Conservation (phyloP, 1,284 basidiomycete species). For the Trichosporon sp. region DNA sequence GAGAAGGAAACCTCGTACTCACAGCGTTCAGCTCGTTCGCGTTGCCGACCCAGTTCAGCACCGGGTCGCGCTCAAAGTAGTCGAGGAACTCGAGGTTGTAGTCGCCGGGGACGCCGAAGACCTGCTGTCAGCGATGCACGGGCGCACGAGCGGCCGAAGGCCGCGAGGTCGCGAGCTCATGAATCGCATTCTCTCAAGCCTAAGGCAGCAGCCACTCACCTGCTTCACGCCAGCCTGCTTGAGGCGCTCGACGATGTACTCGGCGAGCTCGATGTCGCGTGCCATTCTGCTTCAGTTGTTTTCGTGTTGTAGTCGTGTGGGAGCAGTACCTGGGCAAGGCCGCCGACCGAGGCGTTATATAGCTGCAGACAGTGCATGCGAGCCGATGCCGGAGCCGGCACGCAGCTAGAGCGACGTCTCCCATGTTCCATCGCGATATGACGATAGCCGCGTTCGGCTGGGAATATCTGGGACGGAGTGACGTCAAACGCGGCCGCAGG, state of each 20-base stretch:
- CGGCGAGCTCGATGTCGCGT: slow-evolving; percentile 20
- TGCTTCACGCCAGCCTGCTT: slow-evolving; percentile 52
- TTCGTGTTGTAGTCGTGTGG: not conserved
- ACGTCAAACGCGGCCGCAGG: not conserved
- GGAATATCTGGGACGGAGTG: not conserved
- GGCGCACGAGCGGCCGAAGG: not conserved
- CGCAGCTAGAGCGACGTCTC: not conserved
- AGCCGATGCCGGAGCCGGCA: too few species aligned
- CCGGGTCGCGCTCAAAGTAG: slow-evolving; percentile 73
- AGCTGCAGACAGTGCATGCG: not conserved
- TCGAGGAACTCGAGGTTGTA: slow-evolving; percentile 79
- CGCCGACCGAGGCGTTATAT: not conserved
- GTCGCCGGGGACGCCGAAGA: slow-evolving; percentile 89
- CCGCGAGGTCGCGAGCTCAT: too few species aligned
- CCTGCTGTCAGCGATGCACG: slow-evolving; percentile 26
- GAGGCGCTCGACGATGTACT: slow-evolving; percentile 65
- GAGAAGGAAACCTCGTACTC: slow-evolving; percentile 12
- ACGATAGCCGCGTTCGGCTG: not conserved
- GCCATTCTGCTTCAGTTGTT: not conserved
- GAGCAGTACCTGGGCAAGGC: not conserved
- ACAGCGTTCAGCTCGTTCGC: slow-evolving; percentile 79
- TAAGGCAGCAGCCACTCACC: slow-evolving; percentile 7
- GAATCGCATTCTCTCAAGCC: too few species aligned
- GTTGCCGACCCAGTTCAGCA: slow-evolving; percentile 86
- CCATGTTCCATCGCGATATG: not conserved